Base-by-base conservation (phyloP, 257 asterid genomes). In the Perilla frutescens region DNA sequence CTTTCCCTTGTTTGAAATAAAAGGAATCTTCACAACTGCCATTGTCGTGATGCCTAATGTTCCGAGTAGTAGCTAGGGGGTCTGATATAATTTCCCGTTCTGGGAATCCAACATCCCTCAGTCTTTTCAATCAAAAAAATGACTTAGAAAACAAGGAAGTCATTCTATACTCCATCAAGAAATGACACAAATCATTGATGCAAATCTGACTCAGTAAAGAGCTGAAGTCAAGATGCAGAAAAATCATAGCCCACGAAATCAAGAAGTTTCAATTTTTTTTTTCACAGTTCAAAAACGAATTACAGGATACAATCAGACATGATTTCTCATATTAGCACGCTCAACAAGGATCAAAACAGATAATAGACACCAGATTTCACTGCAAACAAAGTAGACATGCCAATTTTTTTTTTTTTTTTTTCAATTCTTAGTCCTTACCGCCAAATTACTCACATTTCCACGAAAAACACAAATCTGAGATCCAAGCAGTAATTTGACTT, bases 391-490 rank as follows among this genome's bases (percentile, higher is more conserved):
- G 26, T 68, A 57, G 41, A 43, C 14, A 4, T 8, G 34, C 50
- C 59, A 59, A 15, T 37, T 59, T 66, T 54, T 51, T 45, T 13
- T 6, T 62, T 31, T 37, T 59, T 66, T 54, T 51, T 45, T 13
- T 6, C 66, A 44, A 62, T 74, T 70, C 68, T 34, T 14, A 64
- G 59, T 76, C 37, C 20, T 70, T 63, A 68, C 29, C 15, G 47
- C 61, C 62, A 37, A 47, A 47, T 29, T 66, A 74, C 41, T 47
- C 40, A 20, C 36, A 78, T 70, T 66, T 26, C 62, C 66, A 40
- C 9, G 48, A 73, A 37, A 50, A 47, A 60, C 67, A 71, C 62
- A 69, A 62, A 76, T 68, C 76, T 51, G 67, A 68, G 74, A 62
- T 63, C 61, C 20, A 70, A 57, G 20, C 71, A 73, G 55, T 58